Evolutionary conservation across 148 eudicot species (phyloP), one percentile per base, ranked within the genome.

Genomic region (Camellia granthamiana): DNA sequence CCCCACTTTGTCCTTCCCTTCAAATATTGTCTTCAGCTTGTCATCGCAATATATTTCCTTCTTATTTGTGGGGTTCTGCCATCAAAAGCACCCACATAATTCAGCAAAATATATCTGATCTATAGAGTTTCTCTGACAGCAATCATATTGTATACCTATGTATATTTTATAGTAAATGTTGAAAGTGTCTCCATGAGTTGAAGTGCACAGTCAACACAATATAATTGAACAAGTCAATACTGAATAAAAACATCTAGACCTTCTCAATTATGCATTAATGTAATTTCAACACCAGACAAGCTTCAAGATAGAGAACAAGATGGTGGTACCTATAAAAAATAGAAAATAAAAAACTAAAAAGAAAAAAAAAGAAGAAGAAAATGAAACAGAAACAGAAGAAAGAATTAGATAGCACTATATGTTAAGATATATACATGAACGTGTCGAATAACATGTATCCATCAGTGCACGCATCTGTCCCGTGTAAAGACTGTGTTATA

Each of bases 11-110:
- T 82, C 81, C 18, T 74, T 82, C 54, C 81, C 84, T 55, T 73
- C 78, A 66, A 82, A 78, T 74, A 82, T 73, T 18, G 84, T 74
- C 81, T 82, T 82, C 81, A 82, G 75, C 84, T 82, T 82, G 56
- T 73, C 75, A 7, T 82, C 84, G 7, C 84, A 82, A 15, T 30
- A 3, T 56, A 82, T 73, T 43, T 71, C 84, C 84, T 11, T 82
- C 74, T 73, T 82, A 82, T 82, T 41, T 5, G 78, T 19, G 0
- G 81, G 84, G 62, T 74, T 66, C 84, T 82, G 81, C 60, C 56
- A 16, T 1, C 6, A 44, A 38, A 66, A 74, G 43, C 15, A 9
- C 44, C 14, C 54, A 3, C 52, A 42, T 10, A 6, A 42, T 44
- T 59, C 51, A 75, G 78, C n/a, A 10, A 42, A 42, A 42, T 11